These are phyloP conservation scores for Mycena capillaripes DNA, from an alignment of 768 basidiomycete species.

Conservation along the genomic window DNA sequence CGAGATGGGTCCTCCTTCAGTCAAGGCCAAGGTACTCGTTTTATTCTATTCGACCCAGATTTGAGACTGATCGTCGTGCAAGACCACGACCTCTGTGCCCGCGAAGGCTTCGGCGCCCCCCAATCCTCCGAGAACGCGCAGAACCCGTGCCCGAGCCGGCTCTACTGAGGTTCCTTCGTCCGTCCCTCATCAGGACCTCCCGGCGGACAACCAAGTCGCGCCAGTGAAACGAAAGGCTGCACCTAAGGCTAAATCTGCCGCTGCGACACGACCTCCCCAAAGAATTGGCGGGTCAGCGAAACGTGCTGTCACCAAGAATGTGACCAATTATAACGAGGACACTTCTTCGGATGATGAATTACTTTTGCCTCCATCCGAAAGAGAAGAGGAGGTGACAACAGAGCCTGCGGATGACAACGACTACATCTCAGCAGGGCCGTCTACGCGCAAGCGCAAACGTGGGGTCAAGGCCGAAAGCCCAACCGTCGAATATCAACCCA, in stretches of 20 bases:
- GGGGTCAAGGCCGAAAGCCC: conserved; percentile 23
- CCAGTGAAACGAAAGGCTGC: conserved; percentile 25
- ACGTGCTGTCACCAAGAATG: conserved; percentile 36
- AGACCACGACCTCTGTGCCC: neutral
- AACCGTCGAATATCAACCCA: conserved; percentile 34
- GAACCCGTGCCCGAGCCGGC: conserved; percentile 18
- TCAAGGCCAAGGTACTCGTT: conserved; percentile 26
- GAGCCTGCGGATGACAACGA: conserved; percentile 62
- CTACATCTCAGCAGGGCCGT: conserved; percentile 44
- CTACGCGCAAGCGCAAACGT: conserved; percentile 64
- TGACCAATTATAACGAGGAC: conserved; percentile 37
- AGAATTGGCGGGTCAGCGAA: conserved; percentile 26
- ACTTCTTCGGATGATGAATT: conserved; percentile 46
- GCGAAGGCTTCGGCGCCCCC: neutral
- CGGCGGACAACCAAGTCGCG: conserved; percentile 25
- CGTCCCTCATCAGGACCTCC: conserved; percentile 66
- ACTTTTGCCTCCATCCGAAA: conserved; percentile 26
- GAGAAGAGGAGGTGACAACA: conserved; percentile 55
- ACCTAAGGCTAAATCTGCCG: conserved; percentile 6
- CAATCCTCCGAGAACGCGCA: conserved; percentile 40
- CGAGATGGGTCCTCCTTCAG: conserved; percentile 29
- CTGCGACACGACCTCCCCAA: too few species aligned
- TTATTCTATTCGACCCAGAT: neutral
- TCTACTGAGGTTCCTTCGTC: conserved; percentile 67
- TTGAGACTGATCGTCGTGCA: neutral